Evolutionary conservation across 768 basidiomycete species (phyloP).

Genomic region (Amanita thiersii): DNA sequence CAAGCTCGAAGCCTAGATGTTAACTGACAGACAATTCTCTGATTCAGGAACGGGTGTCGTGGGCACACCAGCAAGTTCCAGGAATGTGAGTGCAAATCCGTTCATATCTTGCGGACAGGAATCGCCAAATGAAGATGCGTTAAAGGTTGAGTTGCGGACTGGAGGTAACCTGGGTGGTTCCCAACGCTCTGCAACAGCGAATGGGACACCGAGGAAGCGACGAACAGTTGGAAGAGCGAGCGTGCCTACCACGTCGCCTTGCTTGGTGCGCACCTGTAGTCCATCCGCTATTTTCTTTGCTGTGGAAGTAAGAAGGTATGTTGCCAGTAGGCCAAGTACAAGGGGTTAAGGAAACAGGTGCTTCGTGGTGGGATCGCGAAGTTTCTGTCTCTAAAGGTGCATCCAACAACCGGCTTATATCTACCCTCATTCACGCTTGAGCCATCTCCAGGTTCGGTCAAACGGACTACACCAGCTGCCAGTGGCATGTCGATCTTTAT

Average conservation of each 20-base stretch:
- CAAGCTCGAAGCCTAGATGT: slow-evolving; percentile 30
- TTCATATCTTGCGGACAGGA: slow-evolving; percentile 20
- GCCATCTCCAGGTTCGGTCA: too few relatives aligned
- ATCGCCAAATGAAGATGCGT: slow-evolving; percentile 21
- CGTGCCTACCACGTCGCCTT: slow-evolving; percentile 23
- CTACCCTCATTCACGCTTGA: too few relatives aligned
- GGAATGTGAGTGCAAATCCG: slow-evolving; percentile 16
- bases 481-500: too few relatives aligned
- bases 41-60: slow-evolving; percentile 20
- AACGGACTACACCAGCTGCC: too few relatives aligned
- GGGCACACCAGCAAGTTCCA: slow-evolving; percentile 16
- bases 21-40: slow-evolving; percentile 28
- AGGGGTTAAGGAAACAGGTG: too few relatives aligned
- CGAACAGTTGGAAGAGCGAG: slow-evolving; percentile 19
- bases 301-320: too few relatives aligned
- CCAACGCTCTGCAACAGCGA: slow-evolving; percentile 25
- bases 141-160: slow-evolving; percentile 11
- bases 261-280: slow-evolving; percentile 22
- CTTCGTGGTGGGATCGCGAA: too few relatives aligned
- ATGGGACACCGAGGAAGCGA: slow-evolving; percentile 28
- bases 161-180: slow-evolving; percentile 19
- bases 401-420: too few relatives aligned
- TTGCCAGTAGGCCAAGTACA: too few relatives aligned
- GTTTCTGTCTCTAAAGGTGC: too few relatives aligned
- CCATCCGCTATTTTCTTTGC: too few relatives aligned